Percentiles rank a stretch among this genome's conserved stretches.
These are phyloP conservation scores for Aaosphaeria arxii DNA, from an alignment of 2,329 filamentous ascomycete species.

Conservation along the genomic window DNA sequence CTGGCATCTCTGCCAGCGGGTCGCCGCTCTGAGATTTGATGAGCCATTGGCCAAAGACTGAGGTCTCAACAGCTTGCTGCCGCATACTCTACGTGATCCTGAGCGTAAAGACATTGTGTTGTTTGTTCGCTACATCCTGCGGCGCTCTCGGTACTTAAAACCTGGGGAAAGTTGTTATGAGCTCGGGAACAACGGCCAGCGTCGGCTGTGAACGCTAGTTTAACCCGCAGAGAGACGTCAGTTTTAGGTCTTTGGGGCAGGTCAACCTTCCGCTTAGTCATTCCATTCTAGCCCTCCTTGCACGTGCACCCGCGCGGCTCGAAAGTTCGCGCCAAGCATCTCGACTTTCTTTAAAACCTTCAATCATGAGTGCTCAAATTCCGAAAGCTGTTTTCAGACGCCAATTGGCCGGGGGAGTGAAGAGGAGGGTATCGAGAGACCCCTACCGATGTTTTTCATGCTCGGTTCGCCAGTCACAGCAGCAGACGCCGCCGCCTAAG, in stretches of 20 bases:
- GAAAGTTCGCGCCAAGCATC: constrained; percentile 27
- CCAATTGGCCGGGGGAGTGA: constrained; percentile 26
- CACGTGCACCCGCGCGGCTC: constrained; percentile 27
- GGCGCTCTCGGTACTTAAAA: constrained; percentile 18
- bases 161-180: constrained; percentile 17
- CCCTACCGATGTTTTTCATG: constrained; percentile 53
- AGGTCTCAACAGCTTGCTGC: constrained; percentile 11
- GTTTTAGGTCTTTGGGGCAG: no score
- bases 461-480: constrained; percentile 40
- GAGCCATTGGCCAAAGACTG: constrained; percentile 14
- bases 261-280: constrained; percentile 10
- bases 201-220: constrained; percentile 15
- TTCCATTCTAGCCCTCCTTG: constrained; percentile 5
- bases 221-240: no score
- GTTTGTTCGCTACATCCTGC: constrained; percentile 17
- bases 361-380: constrained; percentile 24
- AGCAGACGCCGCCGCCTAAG: constrained; percentile 35
- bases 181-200: constrained; percentile 24
- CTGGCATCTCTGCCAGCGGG: constrained; percentile 45
- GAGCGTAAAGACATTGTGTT: constrained; percentile 34
- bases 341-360: constrained; percentile 7
- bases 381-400: constrained; percentile 23
- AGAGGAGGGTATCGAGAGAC: constrained; percentile 10
- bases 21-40: constrained; percentile 7
- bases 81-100: constrained; percentile 21